phyloP scores from a whole-genome alignment of 2,329 filamentous ascomycete genomes.

The Pyrenophora seminiperda region DNA sequence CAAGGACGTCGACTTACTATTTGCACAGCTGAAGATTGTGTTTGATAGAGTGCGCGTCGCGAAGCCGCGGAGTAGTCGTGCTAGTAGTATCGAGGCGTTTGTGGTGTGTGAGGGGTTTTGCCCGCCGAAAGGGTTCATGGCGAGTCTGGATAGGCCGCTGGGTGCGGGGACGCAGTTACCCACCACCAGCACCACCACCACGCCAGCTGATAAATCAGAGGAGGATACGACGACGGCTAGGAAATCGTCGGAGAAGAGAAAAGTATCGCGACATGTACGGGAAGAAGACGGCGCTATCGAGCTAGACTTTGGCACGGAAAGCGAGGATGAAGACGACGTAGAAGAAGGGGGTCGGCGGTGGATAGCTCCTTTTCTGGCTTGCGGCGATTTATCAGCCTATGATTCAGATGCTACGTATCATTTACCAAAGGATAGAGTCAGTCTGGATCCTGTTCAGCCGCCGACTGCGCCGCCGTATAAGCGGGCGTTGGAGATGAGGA shows the following conservation, averaged over 20 bases:
- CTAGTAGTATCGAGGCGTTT: slow-evolving; percentile 95
- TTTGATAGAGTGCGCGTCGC: slow-evolving; percentile 88
- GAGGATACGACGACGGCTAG: no score
- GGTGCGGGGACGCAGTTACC: slow-evolving; percentile 65
- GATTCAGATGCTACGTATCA: slow-evolving; percentile 95
- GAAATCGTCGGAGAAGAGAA: slow-evolving; percentile 21
- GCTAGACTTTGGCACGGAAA: slow-evolving; percentile 54
- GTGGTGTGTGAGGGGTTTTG: slow-evolving; percentile 91
- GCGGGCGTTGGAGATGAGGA: slow-evolving; percentile 82
- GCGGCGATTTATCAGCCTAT: slow-evolving; percentile 90
- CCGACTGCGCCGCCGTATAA: slow-evolving; percentile 96
- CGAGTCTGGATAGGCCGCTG: slow-evolving; percentile 75
- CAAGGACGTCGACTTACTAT: slow-evolving; percentile 92
- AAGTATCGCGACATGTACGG: slow-evolving; percentile 39
- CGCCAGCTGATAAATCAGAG: slow-evolving; percentile 33
- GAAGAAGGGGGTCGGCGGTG: slow-evolving; percentile 64
- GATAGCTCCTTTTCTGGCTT: slow-evolving; percentile 97
- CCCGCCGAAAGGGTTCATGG: slow-evolving; percentile 75
- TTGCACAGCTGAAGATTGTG: slow-evolving; percentile 89
- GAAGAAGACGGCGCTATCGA: slow-evolving; percentile 58
- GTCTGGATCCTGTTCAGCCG: slow-evolving; percentile 89
- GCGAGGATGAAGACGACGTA: slow-evolving; percentile 44
- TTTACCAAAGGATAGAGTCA: slow-evolving; percentile 82
- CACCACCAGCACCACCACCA: no score
- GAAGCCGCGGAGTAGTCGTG: slow-evolving; percentile 92